Conservation (phyloP, 164 flowering plant species). For the Taxillus chinensis region DNA sequence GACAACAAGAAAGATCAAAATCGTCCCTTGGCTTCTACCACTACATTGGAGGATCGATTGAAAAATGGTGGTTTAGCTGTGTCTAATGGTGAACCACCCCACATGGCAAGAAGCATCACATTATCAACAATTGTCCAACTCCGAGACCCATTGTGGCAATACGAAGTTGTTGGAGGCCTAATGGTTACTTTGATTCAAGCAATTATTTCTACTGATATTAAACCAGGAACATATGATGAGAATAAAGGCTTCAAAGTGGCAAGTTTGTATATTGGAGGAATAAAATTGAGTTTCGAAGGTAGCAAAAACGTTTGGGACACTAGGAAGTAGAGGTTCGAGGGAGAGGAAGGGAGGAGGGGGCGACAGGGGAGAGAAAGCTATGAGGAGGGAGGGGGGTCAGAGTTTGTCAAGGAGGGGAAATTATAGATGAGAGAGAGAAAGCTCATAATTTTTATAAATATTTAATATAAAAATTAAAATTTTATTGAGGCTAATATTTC, state of each 20-base stretch:
- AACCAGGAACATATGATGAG: slow-evolving; percentile 20
- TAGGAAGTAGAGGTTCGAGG: slow-evolving; percentile 78
- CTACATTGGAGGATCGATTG: slow-evolving; percentile 60
- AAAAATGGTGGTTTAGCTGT: slow-evolving; percentile 13
- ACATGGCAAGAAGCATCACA: slow-evolving; percentile 23
- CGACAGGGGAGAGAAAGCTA: no score
- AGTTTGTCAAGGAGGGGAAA: no score
- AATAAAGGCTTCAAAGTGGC: slow-evolving; percentile 56
- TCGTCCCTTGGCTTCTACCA: slow-evolving; percentile 32
- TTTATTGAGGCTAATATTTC: no score
- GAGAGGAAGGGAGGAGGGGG: no score
- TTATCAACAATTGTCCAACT: slow-evolving; percentile 50
- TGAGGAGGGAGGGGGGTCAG: no score
- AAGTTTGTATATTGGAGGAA: slow-evolving; percentile 66
- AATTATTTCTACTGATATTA: slow-evolving; percentile 14
- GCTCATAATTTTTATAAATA: no score
- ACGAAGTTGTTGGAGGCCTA: slow-evolving; percentile 81
- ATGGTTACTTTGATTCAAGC: slow-evolving; percentile 54
- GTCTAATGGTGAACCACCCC: slow-evolving; percentile 6
- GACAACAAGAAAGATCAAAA: slow-evolving; percentile 15
- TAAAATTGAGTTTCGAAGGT: slow-evolving; percentile 40
- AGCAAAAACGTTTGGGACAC: slow-evolving; percentile 54
- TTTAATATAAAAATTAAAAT: no score
- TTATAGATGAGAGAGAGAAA: no score
- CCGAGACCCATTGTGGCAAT: slow-evolving; percentile 70